Evolutionary conservation across 2,329 filamentous ascomycete genomes (phyloP).

Genomic region (Monascus ruber): DNA sequence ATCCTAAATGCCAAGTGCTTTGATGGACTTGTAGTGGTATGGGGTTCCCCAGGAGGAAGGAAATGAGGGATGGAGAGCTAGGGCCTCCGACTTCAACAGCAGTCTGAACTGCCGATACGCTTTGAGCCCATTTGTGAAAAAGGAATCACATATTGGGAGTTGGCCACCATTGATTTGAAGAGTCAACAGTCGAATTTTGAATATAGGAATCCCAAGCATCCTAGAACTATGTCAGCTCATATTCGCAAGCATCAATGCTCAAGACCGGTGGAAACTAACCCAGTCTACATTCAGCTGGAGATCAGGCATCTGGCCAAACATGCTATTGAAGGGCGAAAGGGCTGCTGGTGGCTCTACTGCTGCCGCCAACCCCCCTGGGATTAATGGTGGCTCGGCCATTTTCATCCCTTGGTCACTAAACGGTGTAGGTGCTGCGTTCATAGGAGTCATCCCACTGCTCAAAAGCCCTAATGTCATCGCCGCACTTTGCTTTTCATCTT

Average conservation of each 20-base stretch:
- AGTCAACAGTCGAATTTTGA: constrained; percentile 43
- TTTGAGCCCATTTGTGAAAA: constrained; percentile 6
- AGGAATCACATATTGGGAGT: constrained; percentile 23
- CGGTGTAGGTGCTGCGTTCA: constrained; percentile 19
- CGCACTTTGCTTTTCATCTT: constrained; percentile 51
- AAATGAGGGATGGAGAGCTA: too few relatives aligned
- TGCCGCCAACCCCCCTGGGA: constrained; percentile 13
- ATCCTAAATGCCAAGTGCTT: too few relatives aligned
- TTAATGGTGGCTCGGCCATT: constrained; percentile 17
- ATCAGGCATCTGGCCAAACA: constrained; percentile 47
- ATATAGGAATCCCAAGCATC: constrained; percentile 61
- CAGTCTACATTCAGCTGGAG: constrained; percentile 50
- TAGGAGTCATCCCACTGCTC: constrained; percentile 49
- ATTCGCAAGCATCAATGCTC: constrained; percentile 1
- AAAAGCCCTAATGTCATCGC: constrained; percentile 62
- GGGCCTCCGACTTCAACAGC: constrained; percentile 3
- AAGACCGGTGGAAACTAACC: constrained; percentile 37
- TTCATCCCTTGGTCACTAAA: constrained; percentile 21
- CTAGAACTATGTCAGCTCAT: constrained; percentile 28
- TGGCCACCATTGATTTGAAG: constrained; percentile 28
- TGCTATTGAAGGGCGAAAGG: constrained; percentile 41
- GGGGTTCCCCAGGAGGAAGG: too few relatives aligned
- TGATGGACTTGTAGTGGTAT: too few relatives aligned
- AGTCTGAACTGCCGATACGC: constrained; percentile 11
- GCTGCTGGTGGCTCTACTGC: constrained; percentile 30